Base-by-base conservation (phyloP, 2,329 filamentous ascomycete species). In the Nothophoma quercina region DNA sequence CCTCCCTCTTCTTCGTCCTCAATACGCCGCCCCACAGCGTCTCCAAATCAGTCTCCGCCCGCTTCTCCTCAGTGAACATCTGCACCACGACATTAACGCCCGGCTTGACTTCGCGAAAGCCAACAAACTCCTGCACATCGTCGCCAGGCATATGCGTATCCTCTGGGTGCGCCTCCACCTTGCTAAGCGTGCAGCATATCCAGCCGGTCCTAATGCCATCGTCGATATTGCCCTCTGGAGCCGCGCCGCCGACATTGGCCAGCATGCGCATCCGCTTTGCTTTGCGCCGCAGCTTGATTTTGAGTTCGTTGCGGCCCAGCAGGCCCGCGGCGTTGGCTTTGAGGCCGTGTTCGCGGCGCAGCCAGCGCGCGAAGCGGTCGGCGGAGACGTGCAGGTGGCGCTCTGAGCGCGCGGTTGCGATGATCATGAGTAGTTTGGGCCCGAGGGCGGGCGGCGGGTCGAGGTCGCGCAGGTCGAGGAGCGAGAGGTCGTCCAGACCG, bases 201-300 rank as follows among this genome's bases (percentile, higher is more conserved):
- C 95, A 99, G 8, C 92, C 93, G 1, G 93, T 97, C 10, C 89
- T 88, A 44, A 96, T 90, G 2, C 93, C 93, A 68, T 97, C 91
- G 63, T 96, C 93, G 1, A 83, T 78, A 39, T 83, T 83, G 12
- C 82, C 81, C 9, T 85, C 84, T 5, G 85, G 79, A 15, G 65
- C 56, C 1, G 61, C 51, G 3, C 67, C 81, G n/a, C 86, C 85
- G 0, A 85, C 84, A 53, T 84, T 89, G 12, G 90, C 91, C 62
- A 96, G 78, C 55, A 97, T 79, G 72, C 91, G 91, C 25, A 91
- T 89, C 63, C 89, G 88, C 71, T 91, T 90, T 7, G 89, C 87
- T 71, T 93, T 88, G 33, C 95, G 83, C 28, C 88, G 82, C 58
- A 97, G 76, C 71, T 93, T 96, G 42, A 92, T 86, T 75, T 96